A percentile compares a stretch with the other conserved stretches of the same genome.
phyloP scores from a whole-genome alignment of 768 basidiomycete species.

The Austroboletus festivus region DNA sequence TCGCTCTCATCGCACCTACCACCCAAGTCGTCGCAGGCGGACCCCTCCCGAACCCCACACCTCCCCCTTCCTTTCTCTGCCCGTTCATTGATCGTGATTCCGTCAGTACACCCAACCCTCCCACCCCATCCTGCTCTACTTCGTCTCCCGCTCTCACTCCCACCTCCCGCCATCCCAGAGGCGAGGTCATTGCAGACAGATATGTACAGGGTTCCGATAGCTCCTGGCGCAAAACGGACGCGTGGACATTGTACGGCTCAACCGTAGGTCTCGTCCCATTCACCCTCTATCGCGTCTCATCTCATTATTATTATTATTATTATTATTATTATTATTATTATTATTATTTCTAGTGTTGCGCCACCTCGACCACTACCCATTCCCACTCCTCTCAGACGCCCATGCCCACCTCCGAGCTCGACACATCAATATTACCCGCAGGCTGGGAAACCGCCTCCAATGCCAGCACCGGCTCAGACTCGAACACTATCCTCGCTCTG shows the following conservation, averaged over 20 bases:
- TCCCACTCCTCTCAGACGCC: slow-evolving; percentile 8
- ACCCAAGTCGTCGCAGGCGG: slow-evolving; percentile 44
- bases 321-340: too few species aligned
- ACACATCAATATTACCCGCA: slow-evolving; percentile 42
- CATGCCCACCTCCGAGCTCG: slow-evolving; percentile 15
- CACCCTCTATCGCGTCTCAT: not conserved
- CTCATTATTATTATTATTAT: too few species aligned
- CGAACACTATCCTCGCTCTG: slow-evolving; percentile 50
- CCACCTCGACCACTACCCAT: slow-evolving; percentile 5
- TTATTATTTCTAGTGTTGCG: slow-evolving; percentile 15
- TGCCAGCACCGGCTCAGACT: slow-evolving; percentile 32
- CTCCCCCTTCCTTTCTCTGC: slow-evolving; percentile 61
- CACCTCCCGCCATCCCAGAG: slow-evolving; percentile 1
- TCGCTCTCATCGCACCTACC: slow-evolving; percentile 53
- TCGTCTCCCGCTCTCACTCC: slow-evolving; percentile 10
- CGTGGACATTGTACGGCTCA: slow-evolving; percentile 70
- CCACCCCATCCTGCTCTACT: not conserved
- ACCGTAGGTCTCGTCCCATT: slow-evolving; percentile 41
- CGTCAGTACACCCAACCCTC: not conserved
- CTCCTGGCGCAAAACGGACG: slow-evolving; percentile 51
- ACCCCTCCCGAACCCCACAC: slow-evolving; percentile 35
- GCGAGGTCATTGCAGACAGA: slow-evolving; percentile 45
- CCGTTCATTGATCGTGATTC: slow-evolving; percentile 39
- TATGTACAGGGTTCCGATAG: slow-evolving; percentile 53
- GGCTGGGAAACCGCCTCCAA: slow-evolving; percentile 44